These are phyloP conservation scores for Candida neerlandica DNA, from an alignment of 1,139 yeast species.

Conservation along the genomic window DNA sequence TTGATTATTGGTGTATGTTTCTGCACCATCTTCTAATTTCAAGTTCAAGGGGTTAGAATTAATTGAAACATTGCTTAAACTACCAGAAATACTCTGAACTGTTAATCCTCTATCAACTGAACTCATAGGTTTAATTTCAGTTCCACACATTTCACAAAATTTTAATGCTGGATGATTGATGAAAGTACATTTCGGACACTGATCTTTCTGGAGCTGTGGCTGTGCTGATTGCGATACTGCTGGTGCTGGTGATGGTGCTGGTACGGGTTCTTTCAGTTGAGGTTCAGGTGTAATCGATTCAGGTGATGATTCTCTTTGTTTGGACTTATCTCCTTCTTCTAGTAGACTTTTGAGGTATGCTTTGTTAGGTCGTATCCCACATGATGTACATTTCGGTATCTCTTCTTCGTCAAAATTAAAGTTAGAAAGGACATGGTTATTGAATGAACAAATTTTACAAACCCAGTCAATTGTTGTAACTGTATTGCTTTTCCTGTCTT, in stretches of 20 bases:
- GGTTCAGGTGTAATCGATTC: conserved; percentile 10
- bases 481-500: conserved; percentile 6
- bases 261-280: neutral
- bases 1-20: conserved; percentile 31
- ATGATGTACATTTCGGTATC: conserved; percentile 67
- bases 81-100: conserved; percentile 10
- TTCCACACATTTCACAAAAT: conserved; percentile 87
- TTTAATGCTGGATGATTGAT: conserved; percentile 77
- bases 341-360: conserved; percentile 15
- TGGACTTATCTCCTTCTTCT: neutral
- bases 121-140: conserved; percentile 38
- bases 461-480: conserved; percentile 56
- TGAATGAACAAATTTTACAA: conserved; percentile 80
- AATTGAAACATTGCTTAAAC: conserved; percentile 11
- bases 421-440: conserved; percentile 51
- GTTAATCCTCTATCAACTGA: conserved; percentile 18
- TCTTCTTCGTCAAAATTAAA: conserved; percentile 32
- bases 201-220: conserved; percentile 30
- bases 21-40: conserved; percentile 32
- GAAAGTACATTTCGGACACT: conserved; percentile 84
- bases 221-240: conserved; percentile 23
- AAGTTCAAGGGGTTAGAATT: conserved; percentile 23
- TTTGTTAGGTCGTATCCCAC: conserved; percentile 60
- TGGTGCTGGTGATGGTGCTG: neutral
- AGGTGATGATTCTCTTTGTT: conserved; percentile 5